A percentile compares a stretch with the other conserved stretches of the same genome.
phyloP scores from a whole-genome alignment of 768 basidiomycete genomes.

The Russula abietina region DNA sequence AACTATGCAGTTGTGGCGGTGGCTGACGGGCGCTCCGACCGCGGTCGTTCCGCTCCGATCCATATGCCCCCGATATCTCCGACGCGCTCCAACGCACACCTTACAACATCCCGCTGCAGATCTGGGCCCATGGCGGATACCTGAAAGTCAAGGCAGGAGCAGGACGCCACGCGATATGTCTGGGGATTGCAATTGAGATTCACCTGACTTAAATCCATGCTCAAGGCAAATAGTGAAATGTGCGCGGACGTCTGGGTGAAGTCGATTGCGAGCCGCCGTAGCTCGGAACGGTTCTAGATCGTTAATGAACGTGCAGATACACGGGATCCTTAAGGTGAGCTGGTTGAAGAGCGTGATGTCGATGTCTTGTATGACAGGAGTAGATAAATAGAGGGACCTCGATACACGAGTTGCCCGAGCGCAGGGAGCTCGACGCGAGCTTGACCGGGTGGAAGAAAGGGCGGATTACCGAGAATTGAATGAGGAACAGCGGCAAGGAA shows the following conservation, averaged over 20 bases:
- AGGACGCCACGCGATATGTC: slow-evolving; percentile 6
- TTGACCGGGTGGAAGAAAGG: neutral
- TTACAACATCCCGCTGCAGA: too few species aligned
- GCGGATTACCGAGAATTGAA: slow-evolving; percentile 6
- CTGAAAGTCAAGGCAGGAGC: slow-evolving; percentile 12
- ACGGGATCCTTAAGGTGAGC: slow-evolving; percentile 5
- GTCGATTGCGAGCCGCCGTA: slow-evolving; percentile 2
- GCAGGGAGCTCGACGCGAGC: slow-evolving; percentile 6
- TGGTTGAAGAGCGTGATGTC: slow-evolving; percentile 16
- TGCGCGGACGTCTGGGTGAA: slow-evolving; percentile 5
- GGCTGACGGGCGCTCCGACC: too few species aligned
- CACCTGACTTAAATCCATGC: neutral
- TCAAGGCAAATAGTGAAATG: neutral
- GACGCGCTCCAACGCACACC: too few species aligned
- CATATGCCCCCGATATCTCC: too few species aligned
- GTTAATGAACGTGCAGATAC: neutral
- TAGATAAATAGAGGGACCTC: slow-evolving; percentile 10
- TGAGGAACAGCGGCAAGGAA: slow-evolving; percentile 15
- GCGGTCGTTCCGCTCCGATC: too few species aligned
- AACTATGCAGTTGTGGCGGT: too few species aligned
- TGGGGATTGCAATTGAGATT: neutral
- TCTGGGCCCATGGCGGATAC: slow-evolving; percentile 5
- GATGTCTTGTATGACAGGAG: slow-evolving; percentile 8
- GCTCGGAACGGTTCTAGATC: neutral
- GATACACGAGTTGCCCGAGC: slow-evolving; percentile 13